Base-by-base conservation (phyloP, 768 basidiomycete genomes). In the Pulveroboletus sp. region DNA sequence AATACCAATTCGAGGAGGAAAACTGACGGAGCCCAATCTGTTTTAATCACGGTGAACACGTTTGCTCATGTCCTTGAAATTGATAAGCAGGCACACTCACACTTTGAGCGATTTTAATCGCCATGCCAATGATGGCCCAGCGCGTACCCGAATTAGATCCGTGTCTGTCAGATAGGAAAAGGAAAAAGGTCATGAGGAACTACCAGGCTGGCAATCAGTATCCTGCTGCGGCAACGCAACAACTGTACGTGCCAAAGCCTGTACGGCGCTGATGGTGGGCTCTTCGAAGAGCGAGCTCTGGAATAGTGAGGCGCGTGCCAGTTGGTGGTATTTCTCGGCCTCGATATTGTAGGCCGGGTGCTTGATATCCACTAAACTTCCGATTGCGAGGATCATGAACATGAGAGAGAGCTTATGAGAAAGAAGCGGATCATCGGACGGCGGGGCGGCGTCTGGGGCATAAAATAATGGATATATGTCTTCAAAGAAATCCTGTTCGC, bases 1-100 rank as follows among this genome's bases (percentile, higher is more conserved):
- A 36, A 39, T 15, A 30, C 32, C 13, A 26, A 33, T 39, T 41
- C 17, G 27, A 43, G 28, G 10, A 17, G 38, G 17, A 42, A 39
- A 47, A 71, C 82, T 71, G 63, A 85, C 84, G 84, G 48, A 86
- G 75, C 27, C 84, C 84, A 69, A 86, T 84, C 84, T 86, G 52
- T 55, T 43, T 42, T 50, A 31, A 39, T 44, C 26, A 44, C 39
- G 43, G 57, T 36, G 55, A 47, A 43, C 13, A 18, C 7, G 30
- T 39, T 48, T 21, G 45, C 26, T 45, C 15, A 33, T 35, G 39
- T 14, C 30, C 28, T 27, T 14, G 18, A 5, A 24, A 51, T 51
- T 42, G 43, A 45, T 39, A 52, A 51, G 36, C 24, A 54, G 56
- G 57, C 50, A 62, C 50, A 72, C 83, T 72, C 61, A 85, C 84